A percentile compares a stretch with the other conserved stretches of the same genome.
These are phyloP conservation scores for Populus pruinosa DNA, from an alignment of 345 rosid species.

Conservation along the genomic window DNA sequence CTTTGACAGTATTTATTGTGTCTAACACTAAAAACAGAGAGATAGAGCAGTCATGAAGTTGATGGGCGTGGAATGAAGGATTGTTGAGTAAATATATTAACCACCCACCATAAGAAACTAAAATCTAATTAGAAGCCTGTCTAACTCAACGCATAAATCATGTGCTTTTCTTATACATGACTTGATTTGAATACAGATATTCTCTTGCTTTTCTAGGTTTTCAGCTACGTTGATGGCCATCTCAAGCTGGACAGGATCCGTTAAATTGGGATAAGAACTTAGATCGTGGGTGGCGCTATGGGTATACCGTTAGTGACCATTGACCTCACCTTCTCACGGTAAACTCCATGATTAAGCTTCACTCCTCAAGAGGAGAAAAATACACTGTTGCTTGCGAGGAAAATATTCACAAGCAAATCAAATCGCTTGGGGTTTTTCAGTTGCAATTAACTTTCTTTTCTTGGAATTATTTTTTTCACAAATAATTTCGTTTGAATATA, in stretches of 20 bases:
- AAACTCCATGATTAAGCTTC: too few species aligned
- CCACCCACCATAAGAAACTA: not conserved
- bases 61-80: not conserved
- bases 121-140: not conserved
- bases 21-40: not conserved
- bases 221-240: not conserved
- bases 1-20: conserved; percentile 14
- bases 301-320: too few species aligned
- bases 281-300: too few species aligned
- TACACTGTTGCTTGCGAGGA: not conserved
- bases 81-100: not conserved
- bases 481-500: too few species aligned
- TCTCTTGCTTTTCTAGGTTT: not conserved
- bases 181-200: not conserved
- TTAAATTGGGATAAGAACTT: too few species aligned
- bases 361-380: too few species aligned
- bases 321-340: too few species aligned
- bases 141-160: not conserved
- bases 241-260: not conserved
- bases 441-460: too few species aligned
- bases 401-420: not conserved
- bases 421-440: not conserved
- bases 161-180: not conserved
- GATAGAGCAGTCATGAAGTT: not conserved
- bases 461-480: too few species aligned